Percentiles rank a stretch among this genome's conserved stretches.
These are phyloP conservation scores for Spathaspora sp. DNA, from an alignment of 1,139 yeast species.

Conservation along the genomic window DNA sequence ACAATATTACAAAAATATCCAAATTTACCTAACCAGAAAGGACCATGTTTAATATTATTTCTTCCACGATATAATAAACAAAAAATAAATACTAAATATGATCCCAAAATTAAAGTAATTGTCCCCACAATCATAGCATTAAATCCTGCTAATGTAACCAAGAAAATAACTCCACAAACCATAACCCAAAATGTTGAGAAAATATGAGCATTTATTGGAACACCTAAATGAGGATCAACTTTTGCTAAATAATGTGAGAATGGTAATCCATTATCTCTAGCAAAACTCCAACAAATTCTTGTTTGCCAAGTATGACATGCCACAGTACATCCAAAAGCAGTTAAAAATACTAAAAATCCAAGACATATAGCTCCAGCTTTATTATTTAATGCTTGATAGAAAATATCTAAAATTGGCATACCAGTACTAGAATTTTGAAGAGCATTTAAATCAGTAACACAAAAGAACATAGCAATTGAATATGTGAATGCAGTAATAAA, in stretches of 20 bases:
- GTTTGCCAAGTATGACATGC: conserved; percentile 51
- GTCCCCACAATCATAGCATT: conserved; percentile 48
- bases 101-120: conserved; percentile 42
- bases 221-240: conserved; percentile 42
- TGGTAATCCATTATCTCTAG: conserved; percentile 62
- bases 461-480: conserved; percentile 44
- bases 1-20: conserved; percentile 58
- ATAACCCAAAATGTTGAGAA: conserved; percentile 40
- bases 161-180: conserved; percentile 41
- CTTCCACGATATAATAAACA: conserved; percentile 60
- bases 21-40: conserved; percentile 57
- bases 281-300: conserved; percentile 77
- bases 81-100: conserved; percentile 42
- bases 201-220: conserved; percentile 46
- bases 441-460: conserved; percentile 31
- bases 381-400: conserved; percentile 35
- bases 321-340: conserved; percentile 43
- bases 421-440: conserved; percentile 32
- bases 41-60: conserved; percentile 62
- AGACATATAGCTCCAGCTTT: conserved; percentile 41
- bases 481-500: conserved; percentile 40
- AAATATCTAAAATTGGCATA: conserved; percentile 43
- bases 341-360: conserved; percentile 33
- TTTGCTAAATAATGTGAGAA: conserved; percentile 40
- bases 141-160: conserved; percentile 44